Conservation (phyloP, 2,329 filamentous ascomycete species). For the Cladosporium sp. region DNA sequence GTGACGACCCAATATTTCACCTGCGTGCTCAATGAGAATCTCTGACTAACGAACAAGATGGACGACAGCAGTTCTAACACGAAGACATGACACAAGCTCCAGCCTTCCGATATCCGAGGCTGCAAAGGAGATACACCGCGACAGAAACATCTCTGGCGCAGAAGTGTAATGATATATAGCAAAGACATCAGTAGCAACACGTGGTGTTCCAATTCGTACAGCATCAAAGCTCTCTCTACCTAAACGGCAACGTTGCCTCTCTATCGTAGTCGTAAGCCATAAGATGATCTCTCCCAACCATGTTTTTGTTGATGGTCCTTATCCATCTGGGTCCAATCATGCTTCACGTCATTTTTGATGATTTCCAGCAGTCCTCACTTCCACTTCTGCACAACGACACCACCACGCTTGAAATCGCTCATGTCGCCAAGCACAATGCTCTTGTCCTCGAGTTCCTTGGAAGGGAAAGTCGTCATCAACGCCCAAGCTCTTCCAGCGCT, state of each 20-base stretch:
- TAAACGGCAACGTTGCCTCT: background rate
- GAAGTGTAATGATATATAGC: too few relatives aligned
- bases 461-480: conserved; percentile 79
- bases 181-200: too few relatives aligned
- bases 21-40: too few relatives aligned
- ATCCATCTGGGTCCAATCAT: background rate
- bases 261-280: background rate
- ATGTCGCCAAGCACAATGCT: conserved; percentile 48
- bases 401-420: conserved; percentile 53
- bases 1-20: too few relatives aligned
- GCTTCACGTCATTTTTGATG: background rate
- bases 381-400: conserved; percentile 59
- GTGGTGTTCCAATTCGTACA: background rate
- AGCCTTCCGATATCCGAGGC: too few relatives aligned
- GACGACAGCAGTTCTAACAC: too few relatives aligned
- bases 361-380: conserved; percentile 30
- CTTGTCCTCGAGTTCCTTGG: conserved; percentile 74
- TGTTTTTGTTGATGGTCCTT: background rate
- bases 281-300: background rate
- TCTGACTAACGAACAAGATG: too few relatives aligned
- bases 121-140: too few relatives aligned
- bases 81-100: too few relatives aligned
- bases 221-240: background rate
- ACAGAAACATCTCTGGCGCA: too few relatives aligned
- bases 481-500: conserved; percentile 65